Base-by-base conservation (phyloP, 2,329 filamentous ascomycete species). In the Magnaporthales sp. region DNA sequence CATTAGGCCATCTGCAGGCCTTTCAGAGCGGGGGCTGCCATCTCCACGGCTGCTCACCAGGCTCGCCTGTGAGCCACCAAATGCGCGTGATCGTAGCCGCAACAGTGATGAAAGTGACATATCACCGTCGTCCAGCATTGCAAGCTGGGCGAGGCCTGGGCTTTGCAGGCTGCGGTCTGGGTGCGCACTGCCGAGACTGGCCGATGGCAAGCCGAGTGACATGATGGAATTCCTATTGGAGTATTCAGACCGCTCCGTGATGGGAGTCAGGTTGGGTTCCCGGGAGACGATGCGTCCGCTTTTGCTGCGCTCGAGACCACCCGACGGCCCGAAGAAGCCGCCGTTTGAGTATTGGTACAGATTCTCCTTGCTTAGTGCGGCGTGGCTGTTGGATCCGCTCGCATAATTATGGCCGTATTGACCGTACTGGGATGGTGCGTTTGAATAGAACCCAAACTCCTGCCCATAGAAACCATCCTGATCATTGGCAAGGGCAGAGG, bases 391-490 rank as follows among this genome's bases (percentile, higher is more conserved):
- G 9, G 51, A n/a, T 10, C 67, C 67, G 38, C 68, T 63, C 6
- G n/a, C 63, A 13, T n/a, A n/a, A 19, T 29, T 30, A 4, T n/a
- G 19, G 13, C 22, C 22, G 15, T 65, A 26, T 19, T 65, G 63
- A 24, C 81, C 82, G 62, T 81, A 75, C 54, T 77, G 77, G 0
- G 77, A 74, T 5, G 78, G 70, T 0, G 86, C 84, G 1, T 83
- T 81, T 1, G 93, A 92, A 75, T 97, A 99, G 76, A 99, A 99
- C 0, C 93, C 93, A 74, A 99, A 99, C 75, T 99, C 95, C 71
- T 93, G 90, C 0, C 95, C 95, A 74, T 99, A 99, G 80, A 95
- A 96, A 0, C 92, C 94, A 70, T 97, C 94, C 7, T 89, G 89
- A 73, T 99, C 95, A 71, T 92, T 93, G 62, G 95, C 94, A 8